Evolutionary conservation across 2,329 filamentous ascomycete genomes (phyloP), one percentile per base, ranked within the genome.

Genomic region (Chrysoporthe cubensis): DNA sequence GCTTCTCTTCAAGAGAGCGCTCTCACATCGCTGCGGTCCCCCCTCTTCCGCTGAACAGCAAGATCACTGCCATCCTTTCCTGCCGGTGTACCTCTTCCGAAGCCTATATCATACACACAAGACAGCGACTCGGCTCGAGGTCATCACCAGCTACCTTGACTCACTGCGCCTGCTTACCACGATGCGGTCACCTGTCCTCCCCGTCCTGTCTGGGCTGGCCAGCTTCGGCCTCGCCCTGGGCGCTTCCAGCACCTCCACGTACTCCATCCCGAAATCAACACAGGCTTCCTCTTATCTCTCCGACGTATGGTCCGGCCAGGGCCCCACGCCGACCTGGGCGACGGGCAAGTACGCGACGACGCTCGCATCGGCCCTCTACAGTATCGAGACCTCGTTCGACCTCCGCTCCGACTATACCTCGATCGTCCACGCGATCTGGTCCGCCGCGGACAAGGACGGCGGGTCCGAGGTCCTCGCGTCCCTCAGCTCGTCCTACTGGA

Each of bases 331-430:
- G 2, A 71, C 71, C 8, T 72, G 71, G 71, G 70, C 69, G 6
- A 72, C 71, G 4, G 71, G 71, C 6, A n/a, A 62, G 7, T 71
- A 68, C 67, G 70, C 63, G 26, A 72, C 71, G 9, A 66, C 59
- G 26, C 65, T 72, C 32, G 71, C 71, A 4, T 66, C 64, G 13
- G 71, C 69, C 1, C 64, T 71, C 48, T 72, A 72, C 69, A 66
- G 68, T 18, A 67, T 71, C 9, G 65, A 71, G 61, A 66, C 62
- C n/a, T 72, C 71, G 2, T 72, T 72, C 52, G 64, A 42, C 8
- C 46, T 42, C 32, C 71, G 70, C 18, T 18, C 67, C 48, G 67
- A 72, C 65, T 72, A 71, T 59, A 52, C 46, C n/a, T 61, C 69
- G 46, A 72, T 72, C 61, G 34, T 71, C 50, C 44, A 66, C 13